A percentile compares a stretch with the other conserved stretches of the same genome.
These are phyloP conservation scores for Puya raimondii DNA, from an alignment of 176 grass and related monocot species.

Conservation along the genomic window DNA sequence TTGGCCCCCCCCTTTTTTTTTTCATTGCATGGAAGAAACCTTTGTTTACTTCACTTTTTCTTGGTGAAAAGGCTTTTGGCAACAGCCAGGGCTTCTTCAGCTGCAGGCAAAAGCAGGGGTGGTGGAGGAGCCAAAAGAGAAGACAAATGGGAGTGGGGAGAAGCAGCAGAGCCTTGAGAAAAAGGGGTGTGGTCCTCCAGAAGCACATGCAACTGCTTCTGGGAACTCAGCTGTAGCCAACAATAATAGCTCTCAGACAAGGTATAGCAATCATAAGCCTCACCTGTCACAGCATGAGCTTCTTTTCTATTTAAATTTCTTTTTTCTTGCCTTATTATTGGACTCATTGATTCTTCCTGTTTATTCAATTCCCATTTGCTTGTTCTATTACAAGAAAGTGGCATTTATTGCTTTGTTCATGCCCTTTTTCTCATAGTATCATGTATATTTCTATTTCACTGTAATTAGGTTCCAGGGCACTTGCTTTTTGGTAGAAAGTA, in stretches of 20 bases:
- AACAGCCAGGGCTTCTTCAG: too few species aligned
- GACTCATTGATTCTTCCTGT: neutral
- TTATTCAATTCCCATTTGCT: conserved; percentile 31
- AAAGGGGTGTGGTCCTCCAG: conserved; percentile 29
- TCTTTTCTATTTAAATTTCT: neutral
- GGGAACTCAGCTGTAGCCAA: conserved; percentile 28
- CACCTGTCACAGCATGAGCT: conserved; percentile 1
- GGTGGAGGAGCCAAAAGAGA: neutral
- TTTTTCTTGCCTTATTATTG: neutral
- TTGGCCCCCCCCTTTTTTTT: too few species aligned
- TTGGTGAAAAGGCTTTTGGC: too few species aligned
- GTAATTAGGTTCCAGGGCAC: neutral
- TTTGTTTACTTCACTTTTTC: too few species aligned
- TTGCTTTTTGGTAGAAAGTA: neutral
- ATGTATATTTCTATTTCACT: neutral
- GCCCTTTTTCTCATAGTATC: too few species aligned
- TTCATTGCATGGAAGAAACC: too few species aligned
- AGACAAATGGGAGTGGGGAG: too few species aligned
- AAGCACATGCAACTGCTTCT: conserved; percentile 17
- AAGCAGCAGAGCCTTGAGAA: conserved; percentile 25
- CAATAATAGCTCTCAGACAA: conserved; percentile 33
- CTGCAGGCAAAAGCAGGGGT: neutral
- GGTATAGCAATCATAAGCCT: conserved; percentile 29
- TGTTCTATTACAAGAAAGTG: neutral
- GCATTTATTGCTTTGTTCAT: too few species aligned